These are phyloP conservation scores for Trichosporon sp. DNA, from an alignment of 1,284 basidiomycete genomes.

Conservation along the genomic window DNA sequence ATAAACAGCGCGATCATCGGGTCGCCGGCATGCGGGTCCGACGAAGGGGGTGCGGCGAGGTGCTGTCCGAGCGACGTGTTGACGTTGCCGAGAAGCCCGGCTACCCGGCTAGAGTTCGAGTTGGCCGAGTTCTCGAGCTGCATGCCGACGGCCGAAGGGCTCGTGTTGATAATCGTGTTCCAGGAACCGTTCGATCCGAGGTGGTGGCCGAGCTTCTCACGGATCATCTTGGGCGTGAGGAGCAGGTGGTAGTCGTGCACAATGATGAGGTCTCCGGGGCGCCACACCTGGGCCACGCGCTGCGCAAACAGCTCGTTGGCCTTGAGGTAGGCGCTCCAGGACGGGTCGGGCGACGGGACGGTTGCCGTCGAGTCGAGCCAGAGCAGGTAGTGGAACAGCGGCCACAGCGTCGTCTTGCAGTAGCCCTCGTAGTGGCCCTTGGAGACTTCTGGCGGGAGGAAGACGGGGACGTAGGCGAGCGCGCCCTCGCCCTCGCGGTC, in stretches of 20 bases:
- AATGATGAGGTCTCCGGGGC: conserved; percentile 84
- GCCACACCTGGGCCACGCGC: conserved; percentile 67
- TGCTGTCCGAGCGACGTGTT: conserved; percentile 24
- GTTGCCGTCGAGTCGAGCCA: conserved; percentile 75
- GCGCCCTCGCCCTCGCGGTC: conserved; percentile 52
- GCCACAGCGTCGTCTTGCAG: conserved; percentile 97
- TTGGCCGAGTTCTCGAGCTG: conserved; percentile 9
- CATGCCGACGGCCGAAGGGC: not conserved
- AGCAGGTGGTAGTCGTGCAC: conserved; percentile 91
- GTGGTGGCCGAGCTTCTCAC: conserved; percentile 68
- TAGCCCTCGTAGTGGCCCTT: conserved; percentile 95
- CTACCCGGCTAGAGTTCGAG: conserved; percentile 17
- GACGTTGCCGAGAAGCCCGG: conserved; percentile 28
- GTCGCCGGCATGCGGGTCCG: conserved; percentile 22
- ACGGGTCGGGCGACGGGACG: conserved; percentile 57
- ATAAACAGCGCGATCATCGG: conserved; percentile 82
- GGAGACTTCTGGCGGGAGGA: conserved; percentile 82
- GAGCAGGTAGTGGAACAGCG: conserved; percentile 94
- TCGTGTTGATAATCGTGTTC: conserved; percentile 13
- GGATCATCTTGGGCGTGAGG: conserved; percentile 78
- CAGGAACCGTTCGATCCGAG: conserved; percentile 21
- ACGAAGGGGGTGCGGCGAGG: not conserved
- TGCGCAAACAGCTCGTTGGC: conserved; percentile 83
- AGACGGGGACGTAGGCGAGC: conserved; percentile 78
- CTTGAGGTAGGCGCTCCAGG: conserved; percentile 77